phyloP scores from a whole-genome alignment of 2,329 filamentous ascomycete species.

The Talaromyces sp. region DNA sequence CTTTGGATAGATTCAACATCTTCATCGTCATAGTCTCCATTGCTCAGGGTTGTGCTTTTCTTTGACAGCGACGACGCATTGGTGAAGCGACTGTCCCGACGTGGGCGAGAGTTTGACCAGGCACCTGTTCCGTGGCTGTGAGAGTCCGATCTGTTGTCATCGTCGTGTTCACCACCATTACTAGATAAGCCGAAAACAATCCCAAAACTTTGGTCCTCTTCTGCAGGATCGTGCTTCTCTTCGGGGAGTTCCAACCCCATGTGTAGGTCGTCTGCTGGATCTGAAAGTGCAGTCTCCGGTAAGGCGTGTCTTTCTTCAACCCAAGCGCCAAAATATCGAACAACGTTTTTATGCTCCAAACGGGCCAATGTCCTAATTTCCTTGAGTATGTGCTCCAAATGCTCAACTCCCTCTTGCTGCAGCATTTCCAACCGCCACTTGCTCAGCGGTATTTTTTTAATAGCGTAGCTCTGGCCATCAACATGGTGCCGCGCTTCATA shows the following conservation, averaged over 20 bases:
- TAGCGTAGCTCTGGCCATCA: constrained; percentile 60
- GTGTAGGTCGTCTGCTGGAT: background rate
- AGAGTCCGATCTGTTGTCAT: constrained; percentile 23
- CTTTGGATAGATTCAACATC: constrained; percentile 51
- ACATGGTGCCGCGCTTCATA: constrained; percentile 60
- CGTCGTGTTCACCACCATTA: constrained; percentile 25
- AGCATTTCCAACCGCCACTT: constrained; percentile 51
- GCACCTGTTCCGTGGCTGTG: constrained; percentile 9
- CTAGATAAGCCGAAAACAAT: constrained; percentile 42
- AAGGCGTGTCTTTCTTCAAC: constrained; percentile 49
- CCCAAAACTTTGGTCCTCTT: constrained; percentile 33
- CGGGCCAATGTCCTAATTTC: constrained; percentile 62
- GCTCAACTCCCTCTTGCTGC: constrained; percentile 50
- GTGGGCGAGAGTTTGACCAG: constrained; percentile 22
- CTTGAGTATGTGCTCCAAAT: constrained; percentile 56
- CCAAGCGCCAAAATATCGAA: constrained; percentile 65
- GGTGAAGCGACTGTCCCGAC: constrained; percentile 36
- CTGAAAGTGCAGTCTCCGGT: background rate
- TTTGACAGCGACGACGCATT: constrained; percentile 41
- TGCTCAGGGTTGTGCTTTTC: constrained; percentile 32
- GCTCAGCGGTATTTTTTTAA: constrained; percentile 63
- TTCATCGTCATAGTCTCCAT: constrained; percentile 41
- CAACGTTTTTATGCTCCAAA: constrained; percentile 63
- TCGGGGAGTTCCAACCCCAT: background rate
- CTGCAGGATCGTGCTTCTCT: constrained; percentile 13